These are phyloP conservation scores for Thraustochytrium striatum DNA, from an alignment of 352 stramenopile species.

Conservation along the genomic window DNA sequence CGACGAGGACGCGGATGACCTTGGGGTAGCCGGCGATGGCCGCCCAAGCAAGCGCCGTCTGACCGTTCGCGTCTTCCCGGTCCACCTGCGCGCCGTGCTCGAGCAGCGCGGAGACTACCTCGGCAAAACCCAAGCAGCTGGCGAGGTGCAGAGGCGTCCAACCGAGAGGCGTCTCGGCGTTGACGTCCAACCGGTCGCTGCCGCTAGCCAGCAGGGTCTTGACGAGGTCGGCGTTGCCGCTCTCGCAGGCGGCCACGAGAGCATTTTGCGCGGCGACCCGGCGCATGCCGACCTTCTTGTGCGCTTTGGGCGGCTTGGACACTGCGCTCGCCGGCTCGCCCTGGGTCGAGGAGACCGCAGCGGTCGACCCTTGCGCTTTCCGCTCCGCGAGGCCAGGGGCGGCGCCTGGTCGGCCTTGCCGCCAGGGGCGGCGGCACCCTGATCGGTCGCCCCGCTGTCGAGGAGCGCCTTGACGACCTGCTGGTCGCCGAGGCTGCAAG, in stretches of 20 bases:
- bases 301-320: not conserved
- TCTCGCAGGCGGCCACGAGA: not conserved
- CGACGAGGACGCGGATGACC: not conserved
- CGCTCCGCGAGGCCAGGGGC: not conserved
- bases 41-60: slow-evolving; percentile 24
- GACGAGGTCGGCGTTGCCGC: not conserved
- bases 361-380: not conserved
- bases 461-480: slow-evolving; percentile 13
- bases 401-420: not conserved
- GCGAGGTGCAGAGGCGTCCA: slow-evolving; percentile 13
- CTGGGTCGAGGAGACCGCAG: not conserved
- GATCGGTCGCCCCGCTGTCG: not conserved
- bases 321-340: not conserved
- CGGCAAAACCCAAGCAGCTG: not conserved
- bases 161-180: not conserved
- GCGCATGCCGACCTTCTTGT: not conserved
- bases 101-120: slow-evolving; percentile 3
- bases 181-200: slow-evolving; percentile 6
- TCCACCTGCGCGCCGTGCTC: slow-evolving; percentile 25
- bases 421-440: not conserved
- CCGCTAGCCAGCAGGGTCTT: not conserved
- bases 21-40: not conserved
- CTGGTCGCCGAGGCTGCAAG: not conserved
- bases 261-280: not conserved
- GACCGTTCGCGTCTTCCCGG: slow-evolving; percentile 7